Base-by-base conservation (phyloP, 257 asterid genomes). In the Solanum ossicruentum region DNA sequence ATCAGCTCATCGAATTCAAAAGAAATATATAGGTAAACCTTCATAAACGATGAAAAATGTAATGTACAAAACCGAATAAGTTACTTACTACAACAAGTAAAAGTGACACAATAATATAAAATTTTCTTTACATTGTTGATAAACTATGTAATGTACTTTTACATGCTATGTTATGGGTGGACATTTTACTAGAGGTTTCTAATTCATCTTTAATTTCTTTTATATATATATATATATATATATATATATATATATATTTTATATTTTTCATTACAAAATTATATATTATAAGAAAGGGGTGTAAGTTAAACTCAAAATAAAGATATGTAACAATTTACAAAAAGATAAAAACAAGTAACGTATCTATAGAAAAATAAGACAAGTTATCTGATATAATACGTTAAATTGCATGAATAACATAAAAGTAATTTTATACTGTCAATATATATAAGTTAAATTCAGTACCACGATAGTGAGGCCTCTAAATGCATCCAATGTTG, bases 401-500 rank as follows among this genome's bases (percentile, higher is more conserved):
- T 11, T 43, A 57, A 69, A 49, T 12, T 60, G 2, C 10, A 32
- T 0, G 3, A 17, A 78, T 18, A 56, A 45, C 20, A 8, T 7
- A 13, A 65, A 13, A 28, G 5, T 26, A 66, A 66, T 72, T 12
- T 45, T 43, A 72, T 0, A 1, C 1, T 3, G 1, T 6, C 39
- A 43, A 0, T n/a, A 11, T 28, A 7, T 57, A 57, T 57, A 81
- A 18, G 20, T 16, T 57, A 54, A 54, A 32, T 32, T 7, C 5
- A 7, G 4, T 94, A 92, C 98, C 95, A 94, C 96, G 71, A 93
- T 89, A 10, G 97, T 92, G 85, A 93, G 97, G 56, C 98, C 98
- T 87, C 97, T 88, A 47, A 94, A 94, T 85, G 98, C 97, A 84
- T 94, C 98, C 15, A 94, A 90, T 28, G 98, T 93, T 43, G 97